phyloP scores from a whole-genome alignment of 1,139 yeast genomes.

The Barnettozyma hawaiiensis region DNA sequence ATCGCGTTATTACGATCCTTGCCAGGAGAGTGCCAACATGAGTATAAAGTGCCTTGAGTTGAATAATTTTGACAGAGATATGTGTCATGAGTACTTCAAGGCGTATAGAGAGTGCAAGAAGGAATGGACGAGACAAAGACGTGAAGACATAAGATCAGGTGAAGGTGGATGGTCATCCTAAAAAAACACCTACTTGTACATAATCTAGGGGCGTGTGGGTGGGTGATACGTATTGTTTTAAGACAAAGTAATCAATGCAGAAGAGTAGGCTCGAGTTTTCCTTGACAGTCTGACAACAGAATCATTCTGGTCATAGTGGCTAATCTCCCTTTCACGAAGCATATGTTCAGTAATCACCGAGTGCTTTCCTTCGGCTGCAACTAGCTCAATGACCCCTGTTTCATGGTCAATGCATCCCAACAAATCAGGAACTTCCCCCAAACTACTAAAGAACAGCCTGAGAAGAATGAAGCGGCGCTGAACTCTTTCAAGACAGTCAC shows the following conservation, averaged over 20 bases:
- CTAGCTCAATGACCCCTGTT: slow-evolving; percentile 13
- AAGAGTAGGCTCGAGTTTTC: slow-evolving; percentile 4
- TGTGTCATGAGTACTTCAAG: slow-evolving; percentile 81
- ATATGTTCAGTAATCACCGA: slow-evolving; percentile 3
- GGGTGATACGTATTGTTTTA: too few relatives aligned
- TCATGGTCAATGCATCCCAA: slow-evolving; percentile 16
- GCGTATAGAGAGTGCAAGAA: slow-evolving; percentile 90
- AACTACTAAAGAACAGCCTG: slow-evolving; percentile 7
- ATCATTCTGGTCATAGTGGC: slow-evolving; percentile 5
- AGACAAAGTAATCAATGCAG: slow-evolving; percentile 5
- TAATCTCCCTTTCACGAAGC: slow-evolving; percentile 7
- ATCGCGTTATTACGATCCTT: slow-evolving; percentile 86
- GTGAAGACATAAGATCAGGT: slow-evolving; percentile 31
- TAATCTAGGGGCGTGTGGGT: not conserved
- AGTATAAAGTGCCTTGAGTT: slow-evolving; percentile 75
- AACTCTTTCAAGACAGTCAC: slow-evolving; percentile 13
- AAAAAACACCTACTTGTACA: not conserved
- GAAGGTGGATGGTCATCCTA: slow-evolving; percentile 25
- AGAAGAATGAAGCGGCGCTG: slow-evolving; percentile 14
- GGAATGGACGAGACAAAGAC: slow-evolving; percentile 54
- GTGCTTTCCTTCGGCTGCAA: slow-evolving; percentile 9
- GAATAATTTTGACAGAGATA: slow-evolving; percentile 67
- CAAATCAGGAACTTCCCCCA: slow-evolving; percentile 10
- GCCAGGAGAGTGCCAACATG: slow-evolving; percentile 84
- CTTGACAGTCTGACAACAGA: slow-evolving; percentile 3